These are phyloP conservation scores for Arabis alpina DNA, from an alignment of 345 rosid genomes.

Conservation along the genomic window DNA sequence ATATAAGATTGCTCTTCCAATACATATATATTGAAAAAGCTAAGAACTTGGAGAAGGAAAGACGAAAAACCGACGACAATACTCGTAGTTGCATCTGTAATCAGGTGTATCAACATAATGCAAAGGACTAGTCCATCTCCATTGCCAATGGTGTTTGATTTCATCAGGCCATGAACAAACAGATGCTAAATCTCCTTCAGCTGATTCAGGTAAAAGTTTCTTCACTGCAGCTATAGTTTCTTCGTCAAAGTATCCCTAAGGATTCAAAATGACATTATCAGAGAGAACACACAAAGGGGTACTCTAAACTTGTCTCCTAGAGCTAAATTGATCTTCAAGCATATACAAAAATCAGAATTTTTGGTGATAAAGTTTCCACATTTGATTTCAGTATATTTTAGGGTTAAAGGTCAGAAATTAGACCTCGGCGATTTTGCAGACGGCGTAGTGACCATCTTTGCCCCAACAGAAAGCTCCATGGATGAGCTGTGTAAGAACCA, in stretches of 20 bases:
- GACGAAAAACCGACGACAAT: slow-evolving; percentile 64
- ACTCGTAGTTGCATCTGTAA: slow-evolving; percentile 80
- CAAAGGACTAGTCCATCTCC: slow-evolving; percentile 81
- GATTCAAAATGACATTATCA: slow-evolving; percentile 25
- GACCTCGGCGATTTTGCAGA: slow-evolving; percentile 88
- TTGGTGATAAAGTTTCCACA: neutral
- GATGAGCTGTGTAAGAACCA: slow-evolving; percentile 60
- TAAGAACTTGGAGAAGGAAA: neutral
- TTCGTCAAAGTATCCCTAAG: slow-evolving; percentile 65
- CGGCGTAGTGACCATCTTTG: slow-evolving; percentile 75
- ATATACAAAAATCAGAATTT: neutral
- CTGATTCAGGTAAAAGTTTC: slow-evolving; percentile 73
- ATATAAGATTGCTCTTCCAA: neutral
- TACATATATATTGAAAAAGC: neutral
- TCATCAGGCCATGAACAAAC: slow-evolving; percentile 95
- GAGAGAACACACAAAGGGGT: neutral
- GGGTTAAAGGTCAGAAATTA: slow-evolving; percentile 14
- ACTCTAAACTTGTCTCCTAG: neutral
- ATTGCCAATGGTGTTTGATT: slow-evolving; percentile 55
- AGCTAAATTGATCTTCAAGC: slow-evolving; percentile 17
- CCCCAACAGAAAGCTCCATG: slow-evolving; percentile 76
- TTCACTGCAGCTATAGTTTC: slow-evolving; percentile 71
- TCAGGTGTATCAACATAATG: slow-evolving; percentile 96
- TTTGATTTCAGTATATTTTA: neutral
- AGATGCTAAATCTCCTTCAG: slow-evolving; percentile 84